Conservation (phyloP, 768 basidiomycete genomes). For the Amanita muscaria region DNA sequence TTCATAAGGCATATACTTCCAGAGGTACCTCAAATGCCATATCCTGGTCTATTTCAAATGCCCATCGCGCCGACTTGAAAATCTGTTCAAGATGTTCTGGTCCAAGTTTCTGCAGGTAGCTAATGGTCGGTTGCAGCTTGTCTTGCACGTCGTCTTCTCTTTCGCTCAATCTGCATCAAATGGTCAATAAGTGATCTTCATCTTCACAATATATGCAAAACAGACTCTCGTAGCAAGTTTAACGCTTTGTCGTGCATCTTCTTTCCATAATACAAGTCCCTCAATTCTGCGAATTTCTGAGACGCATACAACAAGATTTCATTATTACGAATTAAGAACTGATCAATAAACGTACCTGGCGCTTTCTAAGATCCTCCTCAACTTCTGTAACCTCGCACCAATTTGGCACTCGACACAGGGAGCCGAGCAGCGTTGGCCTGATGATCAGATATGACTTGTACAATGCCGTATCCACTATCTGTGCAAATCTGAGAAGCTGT, state of each 20-base stretch:
- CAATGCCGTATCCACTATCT: slow-evolving; percentile 90
- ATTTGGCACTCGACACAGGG: slow-evolving; percentile 84
- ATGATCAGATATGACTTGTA: slow-evolving; percentile 89
- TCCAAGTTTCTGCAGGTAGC: slow-evolving; percentile 86
- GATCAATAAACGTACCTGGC: slow-evolving; percentile 48
- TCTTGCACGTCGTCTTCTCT: slow-evolving; percentile 71
- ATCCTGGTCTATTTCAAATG: slow-evolving; percentile 63
- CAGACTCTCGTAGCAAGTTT: slow-evolving; percentile 75
- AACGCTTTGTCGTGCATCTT: slow-evolving; percentile 92
- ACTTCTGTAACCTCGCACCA: slow-evolving; percentile 97
- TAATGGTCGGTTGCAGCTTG: slow-evolving; percentile 75
- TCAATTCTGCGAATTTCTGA: slow-evolving; percentile 87
- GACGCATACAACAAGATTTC: slow-evolving; percentile 3
- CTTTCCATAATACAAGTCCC: slow-evolving; percentile 88
- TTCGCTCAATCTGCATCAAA: slow-evolving; percentile 56
- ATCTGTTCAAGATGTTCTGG: slow-evolving; percentile 75
- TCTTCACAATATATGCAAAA: not conserved
- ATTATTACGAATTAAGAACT: not conserved
- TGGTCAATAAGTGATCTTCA: not conserved
- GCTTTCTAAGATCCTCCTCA: slow-evolving; percentile 73
- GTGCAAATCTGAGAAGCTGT: slow-evolving; percentile 80
- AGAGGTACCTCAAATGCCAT: slow-evolving; percentile 65
- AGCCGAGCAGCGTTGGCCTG: slow-evolving; percentile 71
- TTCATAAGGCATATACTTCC: not conserved
- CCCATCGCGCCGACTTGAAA: slow-evolving; percentile 77